A percentile compares a stretch with the other conserved stretches of the same genome.
Conservation (phyloP, 2,329 filamentous ascomycete species). For the Botrytis fragariae region DNA sequence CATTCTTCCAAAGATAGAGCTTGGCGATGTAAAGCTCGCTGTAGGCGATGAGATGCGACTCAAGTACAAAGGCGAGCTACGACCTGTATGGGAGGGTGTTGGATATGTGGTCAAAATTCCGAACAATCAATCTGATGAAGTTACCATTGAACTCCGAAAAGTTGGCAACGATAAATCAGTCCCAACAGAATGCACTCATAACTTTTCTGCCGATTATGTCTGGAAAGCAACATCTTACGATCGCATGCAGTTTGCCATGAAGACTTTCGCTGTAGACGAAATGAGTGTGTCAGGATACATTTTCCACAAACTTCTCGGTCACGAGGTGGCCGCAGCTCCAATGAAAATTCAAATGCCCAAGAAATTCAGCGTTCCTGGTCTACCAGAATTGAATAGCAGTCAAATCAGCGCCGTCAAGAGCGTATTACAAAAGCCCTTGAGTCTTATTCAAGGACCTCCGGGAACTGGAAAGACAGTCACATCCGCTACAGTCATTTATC, state of each 20-base stretch:
- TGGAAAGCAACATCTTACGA: constrained; percentile 99
- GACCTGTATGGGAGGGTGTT: constrained; percentile 91
- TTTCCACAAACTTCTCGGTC: constrained; percentile 92
- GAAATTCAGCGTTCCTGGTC: constrained; percentile 91
- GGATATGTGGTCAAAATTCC: constrained; percentile 99
- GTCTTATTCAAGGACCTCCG: constrained; percentile 92
- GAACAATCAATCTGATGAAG: constrained; percentile 98
- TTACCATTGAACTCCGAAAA: constrained; percentile 89
- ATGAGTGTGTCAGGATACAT: constrained; percentile 99
- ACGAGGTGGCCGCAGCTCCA: constrained; percentile 89
- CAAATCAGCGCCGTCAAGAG: constrained; percentile 96
- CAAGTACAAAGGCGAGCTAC: constrained; percentile 91
- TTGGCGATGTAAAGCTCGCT: constrained; percentile 95
- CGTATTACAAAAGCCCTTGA: constrained; percentile 88
- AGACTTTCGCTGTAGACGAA: constrained; percentile 96
- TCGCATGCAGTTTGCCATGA: constrained; percentile 99
- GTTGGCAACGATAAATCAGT: constrained; percentile 95
- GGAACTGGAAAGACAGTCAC: constrained; percentile 99
- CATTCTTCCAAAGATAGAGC: constrained; percentile 91
- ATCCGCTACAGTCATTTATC: constrained; percentile 97
- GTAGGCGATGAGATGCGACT: constrained; percentile 98
- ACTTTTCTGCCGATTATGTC: constrained; percentile 97
- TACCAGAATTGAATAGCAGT: constrained; percentile 92
- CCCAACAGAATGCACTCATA: constrained; percentile 92
- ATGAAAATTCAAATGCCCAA: constrained; percentile 96